These are phyloP conservation scores for Kazachstania taianensis DNA, from an alignment of 805 yeast genomes.

Conservation along the genomic window DNA sequence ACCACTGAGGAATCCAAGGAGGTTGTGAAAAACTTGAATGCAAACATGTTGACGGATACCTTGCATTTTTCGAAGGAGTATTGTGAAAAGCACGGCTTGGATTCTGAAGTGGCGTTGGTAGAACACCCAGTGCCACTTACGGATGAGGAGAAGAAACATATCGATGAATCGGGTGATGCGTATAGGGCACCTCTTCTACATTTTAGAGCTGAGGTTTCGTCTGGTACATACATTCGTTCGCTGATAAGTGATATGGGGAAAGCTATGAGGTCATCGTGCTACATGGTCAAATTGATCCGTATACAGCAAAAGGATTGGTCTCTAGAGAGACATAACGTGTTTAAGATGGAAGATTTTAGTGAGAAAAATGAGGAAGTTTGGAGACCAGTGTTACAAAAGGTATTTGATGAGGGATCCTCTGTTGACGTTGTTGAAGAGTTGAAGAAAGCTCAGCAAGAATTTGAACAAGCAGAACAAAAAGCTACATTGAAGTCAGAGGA, in stretches of 20 bases:
- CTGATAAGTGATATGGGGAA: conserved; percentile 81
- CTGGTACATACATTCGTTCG: conserved; percentile 92
- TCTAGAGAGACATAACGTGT: conserved; percentile 54
- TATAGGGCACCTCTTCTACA: conserved; percentile 60
- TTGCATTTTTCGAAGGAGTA: conserved; percentile 52
- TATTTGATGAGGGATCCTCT: conserved; percentile 38
- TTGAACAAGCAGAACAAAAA: conserved; percentile 3
- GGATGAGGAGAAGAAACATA: conserved; percentile 25
- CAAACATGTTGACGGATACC: conserved; percentile 55
- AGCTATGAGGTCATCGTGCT: conserved; percentile 69
- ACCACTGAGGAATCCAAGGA: conserved; percentile 21
- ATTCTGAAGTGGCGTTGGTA: conserved; percentile 31
- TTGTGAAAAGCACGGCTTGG: conserved; percentile 34
- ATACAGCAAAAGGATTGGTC: conserved; percentile 78
- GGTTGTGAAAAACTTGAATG: conserved; percentile 26
- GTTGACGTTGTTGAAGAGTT: conserved; percentile 35
- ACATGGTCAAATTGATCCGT: conserved; percentile 78
- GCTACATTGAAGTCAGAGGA: background rate
- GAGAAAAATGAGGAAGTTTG: conserved; percentile 53
- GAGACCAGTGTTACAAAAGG: conserved; percentile 52
- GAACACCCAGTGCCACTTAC: conserved; percentile 33
- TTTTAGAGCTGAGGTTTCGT: conserved; percentile 69
- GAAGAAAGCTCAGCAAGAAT: conserved; percentile 21
- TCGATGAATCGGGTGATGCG: conserved; percentile 28
- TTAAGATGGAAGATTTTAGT: conserved; percentile 56